A percentile compares a stretch with the other conserved stretches of the same genome.
Evolutionary conservation across 495 filamentous ascomycete genomes (phyloP).

Genomic region (Ramalina intermedia): DNA sequence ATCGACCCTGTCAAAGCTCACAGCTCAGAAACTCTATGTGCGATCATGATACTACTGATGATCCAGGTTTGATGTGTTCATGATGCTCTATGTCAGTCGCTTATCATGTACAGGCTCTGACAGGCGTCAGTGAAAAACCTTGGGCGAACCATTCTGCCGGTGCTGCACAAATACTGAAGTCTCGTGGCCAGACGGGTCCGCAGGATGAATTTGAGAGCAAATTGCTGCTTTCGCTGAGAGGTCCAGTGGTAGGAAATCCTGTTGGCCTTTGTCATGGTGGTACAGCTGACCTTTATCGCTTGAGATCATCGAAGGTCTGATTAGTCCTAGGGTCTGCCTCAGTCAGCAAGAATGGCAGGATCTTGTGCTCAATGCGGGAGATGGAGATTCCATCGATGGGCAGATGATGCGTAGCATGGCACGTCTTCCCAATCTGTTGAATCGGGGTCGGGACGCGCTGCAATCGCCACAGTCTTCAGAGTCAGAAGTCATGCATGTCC

Average conservation of each 20-base stretch:
- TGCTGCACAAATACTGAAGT: slow-evolving; percentile 25
- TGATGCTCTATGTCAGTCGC: neutral
- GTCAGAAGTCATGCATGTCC: too few species aligned
- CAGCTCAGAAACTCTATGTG: slow-evolving; percentile 27
- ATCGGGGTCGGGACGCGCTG: slow-evolving; percentile 10
- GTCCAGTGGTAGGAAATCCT: slow-evolving; percentile 21
- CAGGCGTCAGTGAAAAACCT: slow-evolving; percentile 4
- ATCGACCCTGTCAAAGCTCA: slow-evolving; percentile 24
- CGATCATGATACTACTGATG: slow-evolving; percentile 29
- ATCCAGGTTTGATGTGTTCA: slow-evolving; percentile 22
- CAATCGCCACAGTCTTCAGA: too few species aligned
- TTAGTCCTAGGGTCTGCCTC: slow-evolving; percentile 23
- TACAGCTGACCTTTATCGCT: neutral
- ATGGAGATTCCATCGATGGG: slow-evolving; percentile 18
- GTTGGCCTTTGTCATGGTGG: too few species aligned
- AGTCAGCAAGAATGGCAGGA: slow-evolving; percentile 22
- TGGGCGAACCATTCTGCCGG: slow-evolving; percentile 27
- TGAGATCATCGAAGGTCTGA: slow-evolving; percentile 28
- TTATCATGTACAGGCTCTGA: neutral
- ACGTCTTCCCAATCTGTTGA: slow-evolving; percentile 17
- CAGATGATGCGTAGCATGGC: slow-evolving; percentile 20
- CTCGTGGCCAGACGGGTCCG: slow-evolving; percentile 18
- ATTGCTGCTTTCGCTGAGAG: slow-evolving; percentile 24
- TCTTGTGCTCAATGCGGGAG: slow-evolving; percentile 21
- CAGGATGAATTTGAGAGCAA: slow-evolving; percentile 25